Conservation (phyloP, 805 yeast genomes). For the Hanseniaspora vineae region DNA sequence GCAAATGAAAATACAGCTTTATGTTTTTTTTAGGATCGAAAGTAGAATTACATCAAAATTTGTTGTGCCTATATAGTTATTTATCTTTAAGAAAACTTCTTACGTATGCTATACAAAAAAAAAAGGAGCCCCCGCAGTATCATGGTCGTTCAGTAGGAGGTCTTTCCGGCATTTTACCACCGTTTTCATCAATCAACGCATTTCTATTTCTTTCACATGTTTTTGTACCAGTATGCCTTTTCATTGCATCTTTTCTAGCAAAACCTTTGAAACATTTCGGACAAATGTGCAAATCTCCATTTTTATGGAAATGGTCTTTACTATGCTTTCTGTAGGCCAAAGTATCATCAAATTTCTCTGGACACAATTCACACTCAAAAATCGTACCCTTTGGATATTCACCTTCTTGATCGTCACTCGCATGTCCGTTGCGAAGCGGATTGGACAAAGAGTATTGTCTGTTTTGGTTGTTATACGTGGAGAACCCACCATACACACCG, state of each 20-base stretch:
- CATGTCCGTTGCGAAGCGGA: neutral
- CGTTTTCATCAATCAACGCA: conserved; percentile 28
- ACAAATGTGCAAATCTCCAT: conserved; percentile 56
- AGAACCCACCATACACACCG: too few species aligned
- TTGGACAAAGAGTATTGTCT: too few species aligned
- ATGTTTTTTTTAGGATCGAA: too few species aligned
- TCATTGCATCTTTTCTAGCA: conserved; percentile 72
- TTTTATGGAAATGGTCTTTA: conserved; percentile 43
- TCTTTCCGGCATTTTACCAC: conserved; percentile 20
- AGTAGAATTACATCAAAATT: too few species aligned
- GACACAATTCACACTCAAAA: conserved; percentile 42
- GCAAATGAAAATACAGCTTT: too few species aligned
- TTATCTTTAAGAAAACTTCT: neutral
- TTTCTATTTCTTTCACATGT: conserved; percentile 66
- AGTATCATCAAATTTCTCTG: conserved; percentile 50
- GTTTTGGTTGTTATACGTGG: too few species aligned
- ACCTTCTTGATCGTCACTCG: neutral
- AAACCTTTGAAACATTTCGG: conserved; percentile 69
- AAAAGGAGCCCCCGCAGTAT: neutral
- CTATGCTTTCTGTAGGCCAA: conserved; percentile 65
- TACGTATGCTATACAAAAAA: too few species aligned
- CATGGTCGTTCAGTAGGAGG: conserved; percentile 4
- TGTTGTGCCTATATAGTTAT: neutral
- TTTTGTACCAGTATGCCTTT: conserved; percentile 60
- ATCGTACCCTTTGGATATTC: neutral